A percentile compares a stretch with the other conserved stretches of the same genome.
Conservation (phyloP, 805 yeast genomes). For the Candida dendrica region DNA sequence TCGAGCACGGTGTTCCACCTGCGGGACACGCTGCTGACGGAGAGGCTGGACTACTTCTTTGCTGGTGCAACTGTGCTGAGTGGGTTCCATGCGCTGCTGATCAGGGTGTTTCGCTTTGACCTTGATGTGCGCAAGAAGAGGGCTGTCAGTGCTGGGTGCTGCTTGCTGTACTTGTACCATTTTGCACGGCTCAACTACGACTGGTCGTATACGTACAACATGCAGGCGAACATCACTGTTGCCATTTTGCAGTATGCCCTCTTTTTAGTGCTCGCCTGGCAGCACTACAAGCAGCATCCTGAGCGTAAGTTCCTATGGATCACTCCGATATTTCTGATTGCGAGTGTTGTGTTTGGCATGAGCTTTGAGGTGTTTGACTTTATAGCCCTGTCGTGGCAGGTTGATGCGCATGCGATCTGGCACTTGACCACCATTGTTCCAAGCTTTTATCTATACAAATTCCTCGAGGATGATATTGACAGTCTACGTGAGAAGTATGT, state of each 20-base stretch:
- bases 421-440: slow-evolving; percentile 86
- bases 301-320: slow-evolving; percentile 20
- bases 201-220: slow-evolving; percentile 92
- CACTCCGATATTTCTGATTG: slow-evolving; percentile 45
- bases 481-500: slow-evolving; percentile 21
- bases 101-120: slow-evolving; percentile 58
- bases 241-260: slow-evolving; percentile 69
- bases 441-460: slow-evolving; percentile 64
- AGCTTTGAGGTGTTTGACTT: slow-evolving; percentile 88
- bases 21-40: slow-evolving; percentile 77
- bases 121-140: slow-evolving; percentile 23
- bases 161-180: slow-evolving; percentile 53
- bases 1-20: slow-evolving; percentile 82
- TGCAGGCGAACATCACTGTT: slow-evolving; percentile 77
- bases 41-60: slow-evolving; percentile 81
- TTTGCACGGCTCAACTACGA: slow-evolving; percentile 55
- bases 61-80: slow-evolving; percentile 84
- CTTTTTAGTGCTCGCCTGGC: slow-evolving; percentile 23
- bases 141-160: slow-evolving; percentile 34
- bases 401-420: slow-evolving; percentile 95
- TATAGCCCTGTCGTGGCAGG: slow-evolving; percentile 55
- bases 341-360: slow-evolving; percentile 64
- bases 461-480: slow-evolving; percentile 39
- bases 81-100: slow-evolving; percentile 65
- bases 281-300: slow-evolving; percentile 19